Base-by-base conservation (phyloP, 1,284 basidiomycete species). In the Apiotrichum gracile region DNA sequence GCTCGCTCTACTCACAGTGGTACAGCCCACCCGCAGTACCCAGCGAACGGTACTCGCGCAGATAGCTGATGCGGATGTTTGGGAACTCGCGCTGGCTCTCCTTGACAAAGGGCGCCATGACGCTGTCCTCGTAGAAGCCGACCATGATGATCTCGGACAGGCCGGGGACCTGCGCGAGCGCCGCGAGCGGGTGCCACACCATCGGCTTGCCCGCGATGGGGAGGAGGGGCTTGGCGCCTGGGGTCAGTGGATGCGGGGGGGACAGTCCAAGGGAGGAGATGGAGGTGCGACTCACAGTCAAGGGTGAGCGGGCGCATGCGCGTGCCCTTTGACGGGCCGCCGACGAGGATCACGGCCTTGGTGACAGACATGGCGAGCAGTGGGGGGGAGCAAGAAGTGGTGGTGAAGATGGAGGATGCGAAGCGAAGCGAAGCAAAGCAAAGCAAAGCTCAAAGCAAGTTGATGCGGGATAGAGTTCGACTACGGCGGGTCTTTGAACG, bases 121-220 rank as follows among this genome's bases (percentile, higher is more conserved):
- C 68, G 4, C 69, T 62, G 60, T 80, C 78, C 51, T 79, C 77
- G 67, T 79, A 80, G 64, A 79, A 79, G 3, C 79, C 79, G 54
- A 79, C 76, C 52, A 80, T 73, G 62, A 78, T 63, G 33, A 79
- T 69, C 49, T 80, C 79, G 27, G 67, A 73, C 22, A 79, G 66
- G 3, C 75, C 76, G 8, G 72, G 68, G 13, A 79, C 73, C 50
- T 75, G 70, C 21, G 77, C 75, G 26, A 79, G 73, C 14, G 78
- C 77, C 24, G 74, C 67, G 34, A 79, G 70, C 14, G 76, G 76
- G 65, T 80, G 79, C 77, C 77, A 80, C 58, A 78, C 75, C 73
- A 79, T 77, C 12, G 77, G 69, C 63, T 76, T 76, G 46, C 78
- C 78, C 33, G 77, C 77, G 49, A 78, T 70, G 26, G 75, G 76